Evolutionary conservation across 2,329 filamentous ascomycete species (phyloP).

Genomic region (Drechslerella coelobrocha): DNA sequence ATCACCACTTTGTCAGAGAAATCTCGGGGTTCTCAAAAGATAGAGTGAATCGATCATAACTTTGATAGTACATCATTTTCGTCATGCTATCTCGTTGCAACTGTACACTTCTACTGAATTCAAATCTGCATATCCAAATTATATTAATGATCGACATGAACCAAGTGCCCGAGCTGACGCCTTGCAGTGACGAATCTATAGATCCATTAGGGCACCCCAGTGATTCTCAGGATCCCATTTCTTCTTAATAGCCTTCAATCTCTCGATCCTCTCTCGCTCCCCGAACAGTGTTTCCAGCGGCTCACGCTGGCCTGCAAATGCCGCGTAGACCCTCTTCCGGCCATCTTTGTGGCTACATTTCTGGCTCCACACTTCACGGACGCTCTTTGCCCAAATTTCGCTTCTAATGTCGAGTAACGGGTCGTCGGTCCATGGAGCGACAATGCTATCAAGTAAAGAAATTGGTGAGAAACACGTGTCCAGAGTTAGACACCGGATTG

Average conservation of each 20-base stretch:
- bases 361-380: slow-evolving; percentile 35
- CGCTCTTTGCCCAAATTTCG: slow-evolving; percentile 10
- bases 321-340: slow-evolving; percentile 27
- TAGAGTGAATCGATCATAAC: too few species aligned
- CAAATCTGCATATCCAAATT: too few species aligned
- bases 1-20: too few species aligned
- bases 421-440: slow-evolving; percentile 38
- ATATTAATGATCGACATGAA: too few species aligned
- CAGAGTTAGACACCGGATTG: neutral
- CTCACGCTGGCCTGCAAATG: slow-evolving; percentile 35
- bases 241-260: slow-evolving; percentile 53
- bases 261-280: slow-evolving; percentile 47
- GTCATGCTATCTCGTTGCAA: too few species aligned
- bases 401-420: slow-evolving; percentile 26
- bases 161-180: too few species aligned
- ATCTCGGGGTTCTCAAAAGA: too few species aligned
- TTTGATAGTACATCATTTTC: too few species aligned
- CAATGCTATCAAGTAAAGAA: slow-evolving; percentile 7
- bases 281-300: slow-evolving; percentile 41
- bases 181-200: neutral
- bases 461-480: neutral
- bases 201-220: slow-evolving; percentile 31
- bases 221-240: slow-evolving; percentile 54
- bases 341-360: slow-evolving; percentile 26
- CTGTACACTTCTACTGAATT: too few species aligned